Base-by-base conservation (phyloP, 768 basidiomycete species). In the Collybiopsis confluens region DNA sequence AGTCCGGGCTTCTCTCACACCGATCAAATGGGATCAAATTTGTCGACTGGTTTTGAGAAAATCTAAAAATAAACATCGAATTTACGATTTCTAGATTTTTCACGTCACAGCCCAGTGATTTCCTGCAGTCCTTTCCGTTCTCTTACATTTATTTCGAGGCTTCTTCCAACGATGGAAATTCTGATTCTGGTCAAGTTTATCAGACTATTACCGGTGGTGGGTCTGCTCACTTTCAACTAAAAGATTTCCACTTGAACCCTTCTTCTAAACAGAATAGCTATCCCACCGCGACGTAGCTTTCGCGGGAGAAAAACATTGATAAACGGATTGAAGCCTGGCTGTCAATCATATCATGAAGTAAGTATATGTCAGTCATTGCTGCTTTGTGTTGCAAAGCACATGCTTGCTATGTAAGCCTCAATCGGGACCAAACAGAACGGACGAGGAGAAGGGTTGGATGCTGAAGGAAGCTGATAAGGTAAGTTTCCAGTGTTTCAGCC, bases 51-150 rank as follows among this genome's bases (percentile, higher is more conserved):
- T n/a, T n/a, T n/a, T n/a, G n/a, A n/a, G n/a, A n/a, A n/a, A n/a
- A n/a, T n/a, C n/a, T n/a, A n/a, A n/a, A n/a, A n/a, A n/a, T n/a
- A n/a, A n/a, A n/a, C n/a, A n/a, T n/a, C n/a, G n/a, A n/a, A n/a
- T n/a, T n/a, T n/a, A n/a, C n/a, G n/a, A n/a, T n/a, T n/a, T n/a
- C n/a, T n/a, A n/a, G n/a, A n/a, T n/a, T n/a, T n/a, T n/a, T n/a
- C n/a, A n/a, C n/a, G n/a, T n/a, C n/a, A n/a, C 23, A 59, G 58
- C 55, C 51, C 21, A 13, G 3, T 3, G 52, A 68, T 51, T 49
- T 66, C 16, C 27, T 55, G 35, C 69, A 69, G 48, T 69, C 69
- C 11, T 51, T 68, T 4, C 68, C 69, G 4, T 69, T 70, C 60
- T 59, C 64, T 7, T 70, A 70, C 49, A 27, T 70, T 24, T 54